Percentiles rank a stretch among this genome's conserved stretches.
phyloP scores from a whole-genome alignment of 495 filamentous ascomycete species.

The Penicillium silybi region DNA sequence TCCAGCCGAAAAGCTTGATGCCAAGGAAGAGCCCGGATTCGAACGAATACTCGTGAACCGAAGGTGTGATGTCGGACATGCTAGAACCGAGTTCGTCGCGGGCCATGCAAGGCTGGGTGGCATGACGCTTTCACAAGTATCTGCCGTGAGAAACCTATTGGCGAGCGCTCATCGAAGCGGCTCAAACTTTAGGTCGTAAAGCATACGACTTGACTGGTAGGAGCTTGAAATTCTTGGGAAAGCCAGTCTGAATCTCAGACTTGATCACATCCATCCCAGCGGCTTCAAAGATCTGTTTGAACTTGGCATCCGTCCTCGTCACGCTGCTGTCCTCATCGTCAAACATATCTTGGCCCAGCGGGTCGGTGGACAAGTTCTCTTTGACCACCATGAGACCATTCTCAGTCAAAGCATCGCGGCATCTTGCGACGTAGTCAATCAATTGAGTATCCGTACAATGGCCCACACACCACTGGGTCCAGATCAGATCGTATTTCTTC shows the following conservation, averaged over 20 bases:
- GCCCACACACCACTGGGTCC: conserved; percentile 90
- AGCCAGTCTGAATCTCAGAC: conserved; percentile 73
- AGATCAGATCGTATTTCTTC: conserved; percentile 54
- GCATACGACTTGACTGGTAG: conserved; percentile 72
- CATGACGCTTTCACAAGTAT: not conserved
- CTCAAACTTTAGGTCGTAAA: conserved; percentile 36
- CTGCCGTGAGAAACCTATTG: not conserved
- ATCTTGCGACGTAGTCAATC: conserved; percentile 60
- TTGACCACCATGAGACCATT: conserved; percentile 70
- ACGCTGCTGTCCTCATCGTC: conserved; percentile 78
- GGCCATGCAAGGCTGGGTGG: not conserved
- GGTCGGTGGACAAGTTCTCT: conserved; percentile 72
- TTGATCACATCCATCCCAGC: conserved; percentile 63
- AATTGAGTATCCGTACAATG: conserved; percentile 81
- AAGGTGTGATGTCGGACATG: not conserved
- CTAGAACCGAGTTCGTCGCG: not conserved
- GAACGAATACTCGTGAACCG: not conserved
- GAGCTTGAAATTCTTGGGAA: conserved; percentile 58
- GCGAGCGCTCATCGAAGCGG: not conserved
- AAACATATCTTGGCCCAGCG: conserved; percentile 58
- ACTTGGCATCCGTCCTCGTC: conserved; percentile 70
- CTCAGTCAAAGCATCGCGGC: conserved; percentile 49
- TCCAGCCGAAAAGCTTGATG: no score
- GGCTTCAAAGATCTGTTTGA: conserved; percentile 62
- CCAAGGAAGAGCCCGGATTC: conserved; percentile 21